phyloP scores from a whole-genome alignment of 2,329 filamentous ascomycete genomes.

The Orbilia blumenaviensis region DNA sequence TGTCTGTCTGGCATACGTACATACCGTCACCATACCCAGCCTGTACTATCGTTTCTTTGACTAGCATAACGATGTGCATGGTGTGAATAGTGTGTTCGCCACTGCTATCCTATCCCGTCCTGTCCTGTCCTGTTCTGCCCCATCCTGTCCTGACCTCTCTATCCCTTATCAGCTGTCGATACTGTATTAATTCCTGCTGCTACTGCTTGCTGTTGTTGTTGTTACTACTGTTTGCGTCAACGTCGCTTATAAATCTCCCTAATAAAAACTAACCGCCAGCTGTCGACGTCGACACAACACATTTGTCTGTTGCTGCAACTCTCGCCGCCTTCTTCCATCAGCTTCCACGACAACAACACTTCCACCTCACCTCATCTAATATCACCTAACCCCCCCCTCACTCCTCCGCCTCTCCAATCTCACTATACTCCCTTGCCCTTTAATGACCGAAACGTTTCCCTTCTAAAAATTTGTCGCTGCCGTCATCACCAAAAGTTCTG shows the following conservation, averaged over 20 bases:
- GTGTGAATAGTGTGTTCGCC: conserved; percentile 37
- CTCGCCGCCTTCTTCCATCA: conserved; percentile 27
- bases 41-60: conserved; percentile 53
- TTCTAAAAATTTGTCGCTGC: conserved; percentile 9
- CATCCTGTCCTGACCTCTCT: not conserved
- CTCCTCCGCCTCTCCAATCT: not conserved
- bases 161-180: not conserved
- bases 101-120: too few relatives aligned
- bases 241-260: conserved; percentile 50
- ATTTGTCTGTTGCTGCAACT: not conserved
- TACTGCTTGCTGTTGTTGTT: conserved; percentile 8
- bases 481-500: conserved; percentile 41
- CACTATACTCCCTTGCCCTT: not conserved
- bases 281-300: conserved; percentile 47
- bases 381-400: not conserved
- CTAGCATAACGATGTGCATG: conserved; percentile 51
- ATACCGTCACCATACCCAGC: not conserved
- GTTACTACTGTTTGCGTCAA: conserved; percentile 15
- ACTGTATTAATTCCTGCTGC: conserved; percentile 11
- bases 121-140: not conserved
- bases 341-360: conserved; percentile 29
- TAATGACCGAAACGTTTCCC: conserved; percentile 52
- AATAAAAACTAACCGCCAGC: conserved; percentile 44
- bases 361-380: conserved; percentile 13
- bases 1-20: not conserved